Conservation (phyloP, 306 rosid genomes). For the Lupinus albus region DNA sequence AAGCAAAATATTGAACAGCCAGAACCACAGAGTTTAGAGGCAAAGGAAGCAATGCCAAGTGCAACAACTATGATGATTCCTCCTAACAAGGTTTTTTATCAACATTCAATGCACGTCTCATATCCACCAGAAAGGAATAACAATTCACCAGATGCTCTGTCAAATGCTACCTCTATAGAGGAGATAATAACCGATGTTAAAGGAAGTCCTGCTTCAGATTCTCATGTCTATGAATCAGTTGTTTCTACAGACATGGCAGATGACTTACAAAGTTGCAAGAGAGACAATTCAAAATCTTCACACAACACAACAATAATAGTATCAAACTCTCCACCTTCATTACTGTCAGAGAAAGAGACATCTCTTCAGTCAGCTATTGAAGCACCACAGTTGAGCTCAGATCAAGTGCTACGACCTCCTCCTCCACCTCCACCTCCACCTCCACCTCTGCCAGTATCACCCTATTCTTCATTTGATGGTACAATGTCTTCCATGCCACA, state of each 20-base stretch:
- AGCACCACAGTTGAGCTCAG: conserved; percentile 27
- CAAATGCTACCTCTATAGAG: conserved; percentile 42
- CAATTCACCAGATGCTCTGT: conserved; percentile 53
- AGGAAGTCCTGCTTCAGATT: conserved; percentile 49
- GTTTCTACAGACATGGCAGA: conserved; percentile 48
- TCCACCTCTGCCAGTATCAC: conserved; percentile 27
- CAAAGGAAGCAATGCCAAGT: conserved; percentile 62
- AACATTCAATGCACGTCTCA: conserved; percentile 63
- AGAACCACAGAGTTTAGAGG: conserved; percentile 56
- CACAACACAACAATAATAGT: conserved; percentile 48
- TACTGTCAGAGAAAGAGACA: conserved; percentile 46
- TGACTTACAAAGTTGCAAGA: conserved; percentile 50
- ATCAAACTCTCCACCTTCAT: conserved; percentile 41
- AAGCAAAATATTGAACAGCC: conserved; percentile 64
- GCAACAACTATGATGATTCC: conserved; percentile 74
- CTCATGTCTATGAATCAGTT: conserved; percentile 38
- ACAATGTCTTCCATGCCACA: conserved; percentile 32
- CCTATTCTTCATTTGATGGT: conserved; percentile 32
- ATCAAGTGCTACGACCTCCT: conserved; percentile 40
- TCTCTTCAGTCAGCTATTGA: conserved; percentile 37
- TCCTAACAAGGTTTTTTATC: conserved; percentile 63
- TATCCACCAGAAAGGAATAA: conserved; percentile 71
- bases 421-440: conserved; percentile 37
- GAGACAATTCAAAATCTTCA: conserved; percentile 50
- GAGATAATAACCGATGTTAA: conserved; percentile 54